Conservation (phyloP, 1,139 yeast species). For the Dujonia santamariae region DNA sequence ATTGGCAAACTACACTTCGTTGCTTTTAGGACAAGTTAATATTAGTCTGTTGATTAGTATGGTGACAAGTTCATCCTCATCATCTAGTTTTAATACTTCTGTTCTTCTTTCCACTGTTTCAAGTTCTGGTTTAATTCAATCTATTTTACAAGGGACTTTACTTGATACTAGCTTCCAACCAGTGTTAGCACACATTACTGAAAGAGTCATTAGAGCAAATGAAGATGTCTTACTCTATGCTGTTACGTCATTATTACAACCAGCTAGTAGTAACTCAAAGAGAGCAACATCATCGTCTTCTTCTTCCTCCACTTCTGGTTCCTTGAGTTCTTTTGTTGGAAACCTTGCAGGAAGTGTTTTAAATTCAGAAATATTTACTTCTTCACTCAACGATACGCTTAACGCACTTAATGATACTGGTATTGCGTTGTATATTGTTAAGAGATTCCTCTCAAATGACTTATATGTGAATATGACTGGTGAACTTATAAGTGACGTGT, state of each 20-base stretch:
- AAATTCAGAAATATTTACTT: conserved; percentile 25
- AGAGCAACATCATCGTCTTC: conserved; percentile 12
- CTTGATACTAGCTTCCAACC: conserved; percentile 36
- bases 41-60: conserved; percentile 2
- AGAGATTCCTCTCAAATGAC: conserved; percentile 34
- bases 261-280: conserved; percentile 7
- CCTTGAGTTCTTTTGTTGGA: conserved; percentile 26
- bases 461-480: conserved; percentile 39
- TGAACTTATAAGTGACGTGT: conserved; percentile 23
- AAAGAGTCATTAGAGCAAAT: conserved; percentile 30
- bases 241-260: conserved; percentile 11
- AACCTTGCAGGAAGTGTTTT: conserved; percentile 30
- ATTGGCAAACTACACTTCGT: conserved; percentile 30
- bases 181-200: conserved; percentile 31
- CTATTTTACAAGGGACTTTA: conserved; percentile 34
- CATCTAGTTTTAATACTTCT: conserved; percentile 20
- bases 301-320: conserved; percentile 15
- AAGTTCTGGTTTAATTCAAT: conserved; percentile 34
- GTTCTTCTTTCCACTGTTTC: conserved; percentile 21
- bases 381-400: conserved; percentile 25
- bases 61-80: neutral
- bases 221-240: conserved; percentile 24
- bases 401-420: conserved; percentile 44
- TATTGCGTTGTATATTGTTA: conserved; percentile 35
- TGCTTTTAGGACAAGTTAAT: conserved; percentile 10